Evolutionary conservation across 2,329 filamentous ascomycete species (phyloP), one percentile per base, ranked within the genome.

Genomic region (Penicillium psychrosexuale): DNA sequence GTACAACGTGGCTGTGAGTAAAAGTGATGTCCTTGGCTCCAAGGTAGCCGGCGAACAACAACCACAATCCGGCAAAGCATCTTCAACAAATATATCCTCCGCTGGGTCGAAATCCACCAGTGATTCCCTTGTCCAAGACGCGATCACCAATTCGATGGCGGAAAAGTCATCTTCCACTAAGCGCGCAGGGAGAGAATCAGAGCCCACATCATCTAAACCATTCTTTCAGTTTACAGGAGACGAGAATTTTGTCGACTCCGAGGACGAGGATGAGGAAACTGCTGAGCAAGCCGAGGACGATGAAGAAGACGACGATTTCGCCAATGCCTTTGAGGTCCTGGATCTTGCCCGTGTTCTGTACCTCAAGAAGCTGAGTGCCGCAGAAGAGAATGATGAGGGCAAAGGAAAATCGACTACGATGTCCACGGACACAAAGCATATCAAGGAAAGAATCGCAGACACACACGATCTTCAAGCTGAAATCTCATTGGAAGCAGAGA

Each of bases 401-500:
- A 79, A 80, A 55, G 78, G 75, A 47, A 84, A 83, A 65, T 75
- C 74, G 7, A 75, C 71, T 37, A 73, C 65, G 60, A 56, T 71
- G 59, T 56, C 74, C 38, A 58, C 72, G 47, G 72, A 77, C 59
- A 66, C 75, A 19, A 77, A 81, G 61, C 84, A 89, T 57, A 80
- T 92, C 68, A 92, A 91, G 74, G 90, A 96, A 74, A 86, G 91
- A 53, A 82, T 97, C 33, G 91, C 91, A 57, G 94, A 99, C 69
- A 96, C 91, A 8, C 91, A 97, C 71, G 92, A 97, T 70, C 83
- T 96, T 53, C 88, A 97, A 59, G 90, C 92, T 9, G 94, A 99
- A 75, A 97, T 99, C 59, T 95, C 89, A n/a, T 80, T 99, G 28
- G 94, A 99, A 77, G 96, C 94, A 64, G 94, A 97, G 75, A 87